Percentiles rank a stretch among this genome's conserved stretches.
Conservation (phyloP, 1,284 basidiomycete genomes). For the Rhodotorula sp. region DNA sequence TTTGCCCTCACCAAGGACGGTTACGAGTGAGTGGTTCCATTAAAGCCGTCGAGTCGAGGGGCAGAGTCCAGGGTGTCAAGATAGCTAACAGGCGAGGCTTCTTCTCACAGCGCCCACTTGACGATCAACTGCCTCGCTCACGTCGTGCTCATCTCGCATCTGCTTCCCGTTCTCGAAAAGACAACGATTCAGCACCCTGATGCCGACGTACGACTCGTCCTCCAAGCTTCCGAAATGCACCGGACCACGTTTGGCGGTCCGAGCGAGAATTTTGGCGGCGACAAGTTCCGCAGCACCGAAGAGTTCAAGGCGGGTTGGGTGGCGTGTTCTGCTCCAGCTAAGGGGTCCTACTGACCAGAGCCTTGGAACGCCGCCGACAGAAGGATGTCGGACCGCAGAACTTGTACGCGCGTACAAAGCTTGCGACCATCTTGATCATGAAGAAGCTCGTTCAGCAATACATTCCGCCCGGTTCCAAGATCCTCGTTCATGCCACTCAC, state of each 20-base stretch:
- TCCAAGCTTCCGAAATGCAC: slow-evolving; percentile 28
- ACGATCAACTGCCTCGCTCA: slow-evolving; percentile 37
- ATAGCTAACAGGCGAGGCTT: no score
- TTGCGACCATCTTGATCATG: slow-evolving; percentile 25
- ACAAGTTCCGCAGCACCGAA: slow-evolving; percentile 22
- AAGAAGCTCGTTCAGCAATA: slow-evolving; percentile 32
- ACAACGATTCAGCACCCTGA: slow-evolving; percentile 17
- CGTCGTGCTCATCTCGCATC: slow-evolving; percentile 35
- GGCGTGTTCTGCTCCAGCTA: background rate
- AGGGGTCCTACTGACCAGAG: background rate
- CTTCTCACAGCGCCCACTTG: slow-evolving; percentile 22
- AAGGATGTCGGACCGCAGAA: slow-evolving; percentile 2
- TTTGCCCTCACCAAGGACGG: slow-evolving; percentile 37
- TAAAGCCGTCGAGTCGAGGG: no score
- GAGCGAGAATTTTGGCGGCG: slow-evolving; percentile 15
- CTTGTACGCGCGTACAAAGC: slow-evolving; percentile 32
- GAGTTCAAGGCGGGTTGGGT: slow-evolving; percentile 31
- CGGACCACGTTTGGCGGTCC: slow-evolving; percentile 30
- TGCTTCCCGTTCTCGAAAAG: slow-evolving; percentile 34
- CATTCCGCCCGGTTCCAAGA: slow-evolving; percentile 10
- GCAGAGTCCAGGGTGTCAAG: no score
- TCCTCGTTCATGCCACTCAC: slow-evolving; percentile 29
- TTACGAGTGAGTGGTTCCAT: slow-evolving; percentile 30
- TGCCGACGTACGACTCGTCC: slow-evolving; percentile 35
- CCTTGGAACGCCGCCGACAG: background rate